phyloP scores from a whole-genome alignment of 2,329 filamentous ascomycete species.

The Magnaporthiopsis rhizophila region DNA sequence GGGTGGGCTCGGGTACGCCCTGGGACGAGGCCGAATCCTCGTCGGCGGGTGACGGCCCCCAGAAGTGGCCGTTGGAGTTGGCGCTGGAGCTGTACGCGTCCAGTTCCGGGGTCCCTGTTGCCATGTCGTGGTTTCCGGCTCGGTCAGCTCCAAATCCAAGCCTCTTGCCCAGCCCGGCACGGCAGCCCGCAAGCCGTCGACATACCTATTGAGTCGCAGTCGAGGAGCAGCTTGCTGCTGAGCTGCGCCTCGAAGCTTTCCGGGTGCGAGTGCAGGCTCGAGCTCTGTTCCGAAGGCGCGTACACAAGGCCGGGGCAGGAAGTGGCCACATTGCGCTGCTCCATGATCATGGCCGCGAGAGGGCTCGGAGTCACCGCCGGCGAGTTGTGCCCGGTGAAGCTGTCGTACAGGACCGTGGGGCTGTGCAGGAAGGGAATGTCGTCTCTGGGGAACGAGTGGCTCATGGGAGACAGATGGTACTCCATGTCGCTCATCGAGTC shows the following conservation, averaged over 20 bases:
- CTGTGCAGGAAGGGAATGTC: slow-evolving; percentile 49
- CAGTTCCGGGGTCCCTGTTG: slow-evolving; percentile 42
- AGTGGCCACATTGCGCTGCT: slow-evolving; percentile 45
- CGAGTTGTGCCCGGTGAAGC: slow-evolving; percentile 43
- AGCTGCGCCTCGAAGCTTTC: slow-evolving; percentile 50
- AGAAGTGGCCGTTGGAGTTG: slow-evolving; percentile 38
- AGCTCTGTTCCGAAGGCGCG: slow-evolving; percentile 51
- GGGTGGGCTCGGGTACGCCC: slow-evolving; percentile 21
- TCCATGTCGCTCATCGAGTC: slow-evolving; percentile 56
- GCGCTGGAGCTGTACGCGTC: slow-evolving; percentile 43
- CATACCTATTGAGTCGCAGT: slow-evolving; percentile 50
- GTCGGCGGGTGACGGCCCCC: slow-evolving; percentile 37
- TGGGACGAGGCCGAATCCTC: slow-evolving; percentile 28
- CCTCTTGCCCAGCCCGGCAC: not conserved
- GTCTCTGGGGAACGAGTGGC: slow-evolving; percentile 44
- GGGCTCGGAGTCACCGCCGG: slow-evolving; percentile 48
- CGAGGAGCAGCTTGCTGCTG: slow-evolving; percentile 43
- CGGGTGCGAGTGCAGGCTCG: slow-evolving; percentile 51
- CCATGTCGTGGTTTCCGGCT: slow-evolving; percentile 8
- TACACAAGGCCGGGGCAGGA: slow-evolving; percentile 56
- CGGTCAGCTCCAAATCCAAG: slow-evolving; percentile 2
- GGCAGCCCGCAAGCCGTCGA: slow-evolving; percentile 12
- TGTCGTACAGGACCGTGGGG: slow-evolving; percentile 50
- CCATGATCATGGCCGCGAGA: slow-evolving; percentile 45
- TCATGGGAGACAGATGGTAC: slow-evolving; percentile 49